These are phyloP conservation scores for Ilyonectria mors-panacis DNA, from an alignment of 2,329 filamentous ascomycete species.

Conservation along the genomic window DNA sequence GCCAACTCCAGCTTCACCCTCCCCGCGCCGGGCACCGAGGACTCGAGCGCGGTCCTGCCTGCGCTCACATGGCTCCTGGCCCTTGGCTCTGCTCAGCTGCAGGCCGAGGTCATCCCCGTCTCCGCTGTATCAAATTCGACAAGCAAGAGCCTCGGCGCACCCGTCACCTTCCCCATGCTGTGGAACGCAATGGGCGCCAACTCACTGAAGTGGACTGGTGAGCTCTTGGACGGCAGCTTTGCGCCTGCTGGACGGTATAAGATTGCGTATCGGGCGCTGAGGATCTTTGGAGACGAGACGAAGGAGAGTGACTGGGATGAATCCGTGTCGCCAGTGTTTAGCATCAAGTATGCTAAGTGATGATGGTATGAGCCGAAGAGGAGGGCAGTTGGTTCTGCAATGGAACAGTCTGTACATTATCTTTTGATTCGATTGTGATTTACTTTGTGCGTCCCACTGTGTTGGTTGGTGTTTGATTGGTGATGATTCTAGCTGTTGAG, in stretches of 20 bases:
- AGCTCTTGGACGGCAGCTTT: slow-evolving; percentile 62
- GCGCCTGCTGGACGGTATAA: slow-evolving; percentile 66
- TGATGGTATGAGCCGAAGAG: no score
- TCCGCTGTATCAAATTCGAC: slow-evolving; percentile 23
- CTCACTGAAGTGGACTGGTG: slow-evolving; percentile 60
- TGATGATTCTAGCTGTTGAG: no score
- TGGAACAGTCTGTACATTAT: no score
- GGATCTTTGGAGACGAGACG: slow-evolving; percentile 64
- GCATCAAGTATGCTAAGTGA: slow-evolving; percentile 57
- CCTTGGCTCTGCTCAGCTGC: slow-evolving; percentile 62
- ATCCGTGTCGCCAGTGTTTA: slow-evolving; percentile 58
- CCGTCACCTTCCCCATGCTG: slow-evolving; percentile 58
- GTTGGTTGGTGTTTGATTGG: no score
- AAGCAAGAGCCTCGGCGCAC: slow-evolving; percentile 48
- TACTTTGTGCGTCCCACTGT: no score
- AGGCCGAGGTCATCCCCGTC: slow-evolving; percentile 62
- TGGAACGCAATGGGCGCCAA: slow-evolving; percentile 47
- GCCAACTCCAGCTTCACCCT: slow-evolving; percentile 59
- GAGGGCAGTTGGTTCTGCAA: no score
- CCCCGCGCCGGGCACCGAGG: slow-evolving; percentile 55
- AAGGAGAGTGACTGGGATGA: slow-evolving; percentile 64
- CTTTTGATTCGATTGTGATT: no score
- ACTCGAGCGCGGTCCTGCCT: slow-evolving; percentile 54
- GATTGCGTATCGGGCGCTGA: slow-evolving; percentile 63
- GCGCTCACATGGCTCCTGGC: slow-evolving; percentile 58